Evolutionary conservation across 306 rosid species (phyloP).

Genomic region (Gynostemma pentaphyllum): DNA sequence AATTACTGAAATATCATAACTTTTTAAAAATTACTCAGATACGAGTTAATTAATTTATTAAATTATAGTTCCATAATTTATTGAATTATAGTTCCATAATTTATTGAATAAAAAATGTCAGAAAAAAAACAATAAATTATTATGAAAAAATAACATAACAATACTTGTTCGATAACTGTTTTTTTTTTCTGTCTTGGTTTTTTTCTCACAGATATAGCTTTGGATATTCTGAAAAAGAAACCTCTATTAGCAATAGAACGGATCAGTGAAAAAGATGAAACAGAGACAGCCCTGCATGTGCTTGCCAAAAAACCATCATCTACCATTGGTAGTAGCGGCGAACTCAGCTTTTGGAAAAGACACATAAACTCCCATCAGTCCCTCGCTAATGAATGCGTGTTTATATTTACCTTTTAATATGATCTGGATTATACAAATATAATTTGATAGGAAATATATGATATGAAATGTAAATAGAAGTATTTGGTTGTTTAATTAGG

Average conservation of each 20-base stretch:
- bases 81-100: no score
- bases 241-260: neutral
- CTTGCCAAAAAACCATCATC: slow-evolving; percentile 17
- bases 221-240: neutral
- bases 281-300: slow-evolving; percentile 12
- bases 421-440: no score
- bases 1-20: no score
- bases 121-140: no score
- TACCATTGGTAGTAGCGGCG: neutral
- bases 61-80: no score
- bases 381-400: no score
- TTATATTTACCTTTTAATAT: no score
- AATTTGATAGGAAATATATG: no score
- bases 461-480: neutral
- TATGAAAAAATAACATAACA: no score
- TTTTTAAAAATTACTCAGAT: no score
- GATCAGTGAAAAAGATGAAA: neutral
- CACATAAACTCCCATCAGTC: neutral
- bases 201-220: slow-evolving; percentile 11
- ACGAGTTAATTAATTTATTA: no score
- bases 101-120: no score
- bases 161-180: neutral
- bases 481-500: neutral
- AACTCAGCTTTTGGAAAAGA: slow-evolving; percentile 13
- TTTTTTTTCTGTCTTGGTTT: neutral